Conservation (phyloP, 495 filamentous ascomycete genomes). For the Penicillium paradoxum region DNA sequence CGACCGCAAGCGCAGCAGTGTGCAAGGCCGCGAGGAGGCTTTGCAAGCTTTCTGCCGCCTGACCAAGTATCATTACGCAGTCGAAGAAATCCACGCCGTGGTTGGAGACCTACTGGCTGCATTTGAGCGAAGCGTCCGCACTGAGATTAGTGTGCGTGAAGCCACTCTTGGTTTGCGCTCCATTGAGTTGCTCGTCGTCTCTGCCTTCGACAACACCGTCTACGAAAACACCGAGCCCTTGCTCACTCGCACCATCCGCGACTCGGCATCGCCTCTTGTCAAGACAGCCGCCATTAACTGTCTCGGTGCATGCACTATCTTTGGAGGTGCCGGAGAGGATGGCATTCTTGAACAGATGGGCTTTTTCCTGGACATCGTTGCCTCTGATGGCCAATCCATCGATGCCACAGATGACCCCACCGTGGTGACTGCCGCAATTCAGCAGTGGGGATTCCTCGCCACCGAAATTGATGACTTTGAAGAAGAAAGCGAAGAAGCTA, state of each 20-base stretch:
- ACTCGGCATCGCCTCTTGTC: conserved; percentile 57
- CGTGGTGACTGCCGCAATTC: conserved; percentile 78
- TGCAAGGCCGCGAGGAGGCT: conserved; percentile 71
- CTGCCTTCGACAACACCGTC: conserved; percentile 62
- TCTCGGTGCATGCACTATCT: conserved; percentile 67
- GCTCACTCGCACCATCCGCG: conserved; percentile 66
- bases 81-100: conserved; percentile 58
- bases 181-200: conserved; percentile 70
- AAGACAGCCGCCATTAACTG: conserved; percentile 75
- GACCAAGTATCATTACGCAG: conserved; percentile 66
- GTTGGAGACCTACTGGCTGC: conserved; percentile 63
- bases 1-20: conserved; percentile 79
- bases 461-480: conserved; percentile 80
- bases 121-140: conserved; percentile 68
- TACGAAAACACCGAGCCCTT: conserved; percentile 59
- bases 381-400: conserved; percentile 74
- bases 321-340: conserved; percentile 68
- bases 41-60: conserved; percentile 66
- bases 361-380: conserved; percentile 78
- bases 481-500: conserved; percentile 63
- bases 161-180: conserved; percentile 66
- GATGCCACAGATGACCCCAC: conserved; percentile 67
- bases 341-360: conserved; percentile 74
- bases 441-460: conserved; percentile 84
- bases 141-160: conserved; percentile 68